Conservation (phyloP, 495 filamentous ascomycete genomes). For the Xylaria telfairii region DNA sequence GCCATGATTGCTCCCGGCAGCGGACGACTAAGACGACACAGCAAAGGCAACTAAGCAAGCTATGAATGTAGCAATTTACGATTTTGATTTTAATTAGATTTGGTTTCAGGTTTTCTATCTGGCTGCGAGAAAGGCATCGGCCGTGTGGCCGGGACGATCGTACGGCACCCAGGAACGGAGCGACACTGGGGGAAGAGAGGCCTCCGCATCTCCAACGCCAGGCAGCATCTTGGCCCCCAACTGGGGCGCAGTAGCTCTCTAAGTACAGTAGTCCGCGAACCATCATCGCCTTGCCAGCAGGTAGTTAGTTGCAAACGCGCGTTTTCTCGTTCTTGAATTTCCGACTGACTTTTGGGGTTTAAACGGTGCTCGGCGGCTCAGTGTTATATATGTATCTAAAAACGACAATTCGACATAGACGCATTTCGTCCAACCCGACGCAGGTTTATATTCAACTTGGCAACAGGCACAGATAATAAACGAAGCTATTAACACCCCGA, state of each 20-base stretch:
- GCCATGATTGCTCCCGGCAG: not conserved
- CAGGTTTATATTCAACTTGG: not conserved
- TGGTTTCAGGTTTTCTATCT: not conserved
- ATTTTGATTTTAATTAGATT: not conserved
- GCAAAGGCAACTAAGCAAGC: not conserved
- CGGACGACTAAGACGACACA: not conserved
- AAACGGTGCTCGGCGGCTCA: no score
- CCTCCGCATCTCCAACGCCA: not conserved
- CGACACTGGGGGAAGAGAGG: constrained; percentile 12
- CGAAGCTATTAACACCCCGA: not conserved
- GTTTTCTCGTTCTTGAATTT: not conserved
- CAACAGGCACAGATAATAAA: not conserved
- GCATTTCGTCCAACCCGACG: not conserved
- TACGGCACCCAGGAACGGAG: not conserved
- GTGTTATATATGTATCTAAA: not conserved
- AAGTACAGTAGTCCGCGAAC: constrained; percentile 20
- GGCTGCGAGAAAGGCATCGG: not conserved
- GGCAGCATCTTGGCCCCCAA: constrained; percentile 23
- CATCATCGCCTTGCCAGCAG: not conserved
- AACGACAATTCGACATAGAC: not conserved
- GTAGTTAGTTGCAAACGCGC: not conserved
- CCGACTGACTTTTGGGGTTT: no score
- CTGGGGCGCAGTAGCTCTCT: constrained; percentile 16
- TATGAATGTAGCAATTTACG: not conserved
- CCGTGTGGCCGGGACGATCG: not conserved